These are phyloP conservation scores for Vinca minor DNA, from an alignment of 257 asterid species.

Conservation along the genomic window DNA sequence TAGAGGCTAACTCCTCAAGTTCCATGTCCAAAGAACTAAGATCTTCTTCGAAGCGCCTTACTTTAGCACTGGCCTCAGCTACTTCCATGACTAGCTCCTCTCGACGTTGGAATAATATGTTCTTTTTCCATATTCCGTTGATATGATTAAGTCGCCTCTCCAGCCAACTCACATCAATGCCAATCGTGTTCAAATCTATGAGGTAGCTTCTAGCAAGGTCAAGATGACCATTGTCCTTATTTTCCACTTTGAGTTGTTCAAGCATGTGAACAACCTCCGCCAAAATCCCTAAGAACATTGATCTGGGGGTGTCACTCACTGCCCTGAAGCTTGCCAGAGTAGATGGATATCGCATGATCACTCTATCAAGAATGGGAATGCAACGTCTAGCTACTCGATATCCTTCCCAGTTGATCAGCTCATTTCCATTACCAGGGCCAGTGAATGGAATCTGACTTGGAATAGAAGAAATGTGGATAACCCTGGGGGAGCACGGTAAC, in stretches of 20 bases:
- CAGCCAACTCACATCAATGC: conserved; percentile 17
- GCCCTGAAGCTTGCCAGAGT: conserved; percentile 11
- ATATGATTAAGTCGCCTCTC: conserved; percentile 12
- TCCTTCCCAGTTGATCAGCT: conserved; percentile 13
- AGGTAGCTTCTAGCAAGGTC: conserved; percentile 5
- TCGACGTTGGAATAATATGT: background rate
- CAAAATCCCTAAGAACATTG: conserved; percentile 5
- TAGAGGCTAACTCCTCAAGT: conserved; percentile 10
- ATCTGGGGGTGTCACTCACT: background rate
- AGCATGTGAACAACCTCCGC: conserved; percentile 17
- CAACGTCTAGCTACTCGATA: conserved; percentile 15
- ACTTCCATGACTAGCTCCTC: conserved; percentile 7
- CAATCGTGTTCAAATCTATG: conserved; percentile 14
- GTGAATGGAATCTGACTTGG: conserved; percentile 11
- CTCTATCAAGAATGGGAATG: conserved; percentile 15
- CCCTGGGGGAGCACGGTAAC: conserved; percentile 1
- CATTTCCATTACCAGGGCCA: conserved; percentile 16
- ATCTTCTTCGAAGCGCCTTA: conserved; percentile 7
- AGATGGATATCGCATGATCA: conserved; percentile 11
- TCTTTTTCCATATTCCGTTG: conserved; percentile 7
- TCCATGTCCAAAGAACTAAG: conserved; percentile 8
- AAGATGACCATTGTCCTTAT: conserved; percentile 8
- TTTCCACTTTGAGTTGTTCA: conserved; percentile 7
- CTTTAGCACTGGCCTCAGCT: background rate
- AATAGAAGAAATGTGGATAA: conserved; percentile 9